Conservation (phyloP, 768 basidiomycete genomes). For the Flagelloscypha sp. region DNA sequence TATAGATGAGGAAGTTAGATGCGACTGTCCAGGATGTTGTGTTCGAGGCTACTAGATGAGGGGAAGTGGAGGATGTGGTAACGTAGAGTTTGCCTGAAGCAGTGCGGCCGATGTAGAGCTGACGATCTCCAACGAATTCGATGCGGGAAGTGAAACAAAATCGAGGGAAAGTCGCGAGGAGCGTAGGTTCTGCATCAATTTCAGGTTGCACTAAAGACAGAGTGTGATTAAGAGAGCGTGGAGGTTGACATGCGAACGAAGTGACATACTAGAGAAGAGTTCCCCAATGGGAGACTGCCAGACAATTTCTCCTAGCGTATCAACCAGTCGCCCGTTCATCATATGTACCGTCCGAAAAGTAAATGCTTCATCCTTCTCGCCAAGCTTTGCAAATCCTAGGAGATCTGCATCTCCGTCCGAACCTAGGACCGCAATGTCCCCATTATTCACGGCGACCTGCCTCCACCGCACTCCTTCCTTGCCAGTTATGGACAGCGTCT, state of each 20-base stretch:
- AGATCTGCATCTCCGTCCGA: constrained; percentile 25
- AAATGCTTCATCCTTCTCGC: no score
- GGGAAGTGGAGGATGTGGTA: constrained; percentile 18
- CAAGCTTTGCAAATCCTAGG: constrained; percentile 20
- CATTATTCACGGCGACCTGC: constrained; percentile 22
- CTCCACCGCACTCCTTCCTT: constrained; percentile 18
- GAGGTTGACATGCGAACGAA: background rate
- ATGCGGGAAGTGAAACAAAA: constrained; percentile 40
- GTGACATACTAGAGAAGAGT: constrained; percentile 20
- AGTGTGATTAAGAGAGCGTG: background rate
- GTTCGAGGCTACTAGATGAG: constrained; percentile 39
- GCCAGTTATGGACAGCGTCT: constrained; percentile 25
- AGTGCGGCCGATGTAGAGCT: constrained; percentile 56
- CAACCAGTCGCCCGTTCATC: constrained; percentile 44
- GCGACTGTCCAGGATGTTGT: constrained; percentile 68
- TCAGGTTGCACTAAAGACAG: background rate
- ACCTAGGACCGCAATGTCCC: constrained; percentile 32
- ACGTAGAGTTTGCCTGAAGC: constrained; percentile 58
- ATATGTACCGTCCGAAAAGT: constrained; percentile 22
- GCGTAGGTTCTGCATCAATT: no score
- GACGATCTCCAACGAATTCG: constrained; percentile 9
- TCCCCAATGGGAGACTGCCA: constrained; percentile 30
- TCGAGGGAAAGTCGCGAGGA: constrained; percentile 41
- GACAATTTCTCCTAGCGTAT: constrained; percentile 12
- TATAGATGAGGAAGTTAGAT: constrained; percentile 76